Evolutionary conservation across 2,329 filamentous ascomycete genomes (phyloP).

Genomic region (Venturia effusa): DNA sequence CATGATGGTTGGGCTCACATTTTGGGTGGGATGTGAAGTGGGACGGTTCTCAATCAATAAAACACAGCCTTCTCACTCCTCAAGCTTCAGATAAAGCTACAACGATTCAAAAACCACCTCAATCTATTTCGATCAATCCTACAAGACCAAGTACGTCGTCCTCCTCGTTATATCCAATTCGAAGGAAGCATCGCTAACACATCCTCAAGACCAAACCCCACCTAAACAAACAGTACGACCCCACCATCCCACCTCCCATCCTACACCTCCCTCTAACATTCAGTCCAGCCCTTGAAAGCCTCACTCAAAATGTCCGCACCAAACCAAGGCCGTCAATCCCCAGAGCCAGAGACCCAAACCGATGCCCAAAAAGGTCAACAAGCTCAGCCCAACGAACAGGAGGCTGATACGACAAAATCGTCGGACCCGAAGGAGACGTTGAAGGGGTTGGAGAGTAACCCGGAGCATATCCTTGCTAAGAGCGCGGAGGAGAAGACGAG

Average conservation of each 20-base stretch:
- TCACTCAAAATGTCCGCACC: conserved; percentile 51
- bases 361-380: conserved; percentile 50
- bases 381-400: conserved; percentile 42
- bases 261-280: not conserved
- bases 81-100: not conserved
- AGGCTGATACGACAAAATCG: conserved; percentile 40
- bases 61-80: not conserved
- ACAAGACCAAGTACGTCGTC: not conserved
- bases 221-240: not conserved
- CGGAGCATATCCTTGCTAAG: conserved; percentile 52
- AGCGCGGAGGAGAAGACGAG: conserved; percentile 49
- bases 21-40: not conserved
- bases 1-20: not conserved
- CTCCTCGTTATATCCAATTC: not conserved
- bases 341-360: conserved; percentile 57
- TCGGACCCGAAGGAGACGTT: conserved; percentile 35
- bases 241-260: not conserved
- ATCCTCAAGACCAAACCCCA: not conserved
- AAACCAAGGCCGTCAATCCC: conserved; percentile 63
- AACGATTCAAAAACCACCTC: not conserved
- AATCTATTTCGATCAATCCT: not conserved
- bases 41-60: not conserved
- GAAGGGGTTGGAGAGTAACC: conserved; percentile 52
- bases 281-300: conserved; percentile 15
- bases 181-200: not conserved